Evolutionary conservation across 2,329 filamentous ascomycete genomes (phyloP).

Genomic region (Cordyceps cateniannulata): DNA sequence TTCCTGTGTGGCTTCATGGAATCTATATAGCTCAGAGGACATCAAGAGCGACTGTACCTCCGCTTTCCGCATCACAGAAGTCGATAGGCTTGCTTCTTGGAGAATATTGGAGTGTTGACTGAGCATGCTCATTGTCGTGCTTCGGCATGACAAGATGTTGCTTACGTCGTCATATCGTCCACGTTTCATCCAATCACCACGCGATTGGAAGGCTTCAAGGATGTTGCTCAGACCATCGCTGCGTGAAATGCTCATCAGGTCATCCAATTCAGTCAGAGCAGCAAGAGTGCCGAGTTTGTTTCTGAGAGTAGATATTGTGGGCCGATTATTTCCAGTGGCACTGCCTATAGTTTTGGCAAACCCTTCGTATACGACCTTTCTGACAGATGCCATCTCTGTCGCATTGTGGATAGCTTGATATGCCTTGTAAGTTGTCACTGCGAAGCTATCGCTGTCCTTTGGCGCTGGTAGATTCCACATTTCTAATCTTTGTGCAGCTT

Average conservation of each 20-base stretch:
- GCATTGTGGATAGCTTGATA: slow-evolving; percentile 74
- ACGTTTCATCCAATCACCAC: slow-evolving; percentile 74
- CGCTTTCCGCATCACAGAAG: slow-evolving; percentile 58
- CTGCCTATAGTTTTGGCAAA: slow-evolving; percentile 54
- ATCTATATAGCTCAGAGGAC: slow-evolving; percentile 68
- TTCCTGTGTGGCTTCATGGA: slow-evolving; percentile 77
- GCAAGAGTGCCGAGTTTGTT: slow-evolving; percentile 58
- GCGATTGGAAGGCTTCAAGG: slow-evolving; percentile 56
- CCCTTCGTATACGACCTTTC: slow-evolving; percentile 55
- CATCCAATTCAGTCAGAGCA: slow-evolving; percentile 73
- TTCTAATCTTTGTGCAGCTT: slow-evolving; percentile 74
- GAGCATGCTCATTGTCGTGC: slow-evolving; percentile 75
- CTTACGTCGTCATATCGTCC: slow-evolving; percentile 75
- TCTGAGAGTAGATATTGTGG: slow-evolving; percentile 46
- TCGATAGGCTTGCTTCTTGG: slow-evolving; percentile 52
- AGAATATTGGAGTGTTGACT: slow-evolving; percentile 62
- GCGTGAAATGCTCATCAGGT: slow-evolving; percentile 59
- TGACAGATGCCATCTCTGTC: slow-evolving; percentile 46
- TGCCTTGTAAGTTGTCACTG: slow-evolving; percentile 68
- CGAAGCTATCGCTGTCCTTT: slow-evolving; percentile 51
- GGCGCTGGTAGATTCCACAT: slow-evolving; percentile 88
- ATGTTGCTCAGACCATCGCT: slow-evolving; percentile 54
- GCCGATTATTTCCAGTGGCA: slow-evolving; percentile 38
- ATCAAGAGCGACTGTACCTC: slow-evolving; percentile 73
- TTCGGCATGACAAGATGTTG: slow-evolving; percentile 73